These are phyloP conservation scores for Cladosporium colombiae DNA, from an alignment of 2,329 filamentous ascomycete genomes.

Conservation along the genomic window DNA sequence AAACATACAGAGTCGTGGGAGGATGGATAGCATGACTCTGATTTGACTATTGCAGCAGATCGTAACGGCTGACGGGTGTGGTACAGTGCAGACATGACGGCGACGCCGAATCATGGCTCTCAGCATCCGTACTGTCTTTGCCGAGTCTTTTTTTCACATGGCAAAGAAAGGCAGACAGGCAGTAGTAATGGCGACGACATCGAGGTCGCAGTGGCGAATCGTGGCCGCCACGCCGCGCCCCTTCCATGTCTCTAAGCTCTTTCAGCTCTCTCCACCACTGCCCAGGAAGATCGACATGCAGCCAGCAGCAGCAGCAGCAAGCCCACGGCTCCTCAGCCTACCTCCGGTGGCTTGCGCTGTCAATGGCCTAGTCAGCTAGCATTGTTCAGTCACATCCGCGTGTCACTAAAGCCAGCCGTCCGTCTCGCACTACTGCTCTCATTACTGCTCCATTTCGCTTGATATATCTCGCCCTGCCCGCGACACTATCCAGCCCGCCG, in stretches of 20 bases:
- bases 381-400: background rate
- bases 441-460: background rate
- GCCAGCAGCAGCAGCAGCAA: conserved; percentile 4
- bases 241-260: background rate
- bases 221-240: conserved; percentile 2
- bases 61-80: background rate
- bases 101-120: background rate
- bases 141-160: background rate
- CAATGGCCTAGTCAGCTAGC: background rate
- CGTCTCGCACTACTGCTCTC: background rate
- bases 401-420: background rate
- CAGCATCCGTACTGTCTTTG: background rate
- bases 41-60: background rate
- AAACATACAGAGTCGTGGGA: conserved; percentile 13
- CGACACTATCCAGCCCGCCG: conserved; percentile 8
- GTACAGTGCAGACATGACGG: background rate
- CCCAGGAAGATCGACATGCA: conserved; percentile 15
- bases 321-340: conserved; percentile 10
- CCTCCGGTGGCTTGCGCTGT: conserved; percentile 12
- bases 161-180: background rate
- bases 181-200: background rate
- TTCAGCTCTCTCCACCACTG: background rate
- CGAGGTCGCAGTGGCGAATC: background rate
- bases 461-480: background rate
- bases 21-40: background rate